Base-by-base conservation (phyloP, 495 filamentous ascomycete genomes). In the Hypoxylon crocopeplum region DNA sequence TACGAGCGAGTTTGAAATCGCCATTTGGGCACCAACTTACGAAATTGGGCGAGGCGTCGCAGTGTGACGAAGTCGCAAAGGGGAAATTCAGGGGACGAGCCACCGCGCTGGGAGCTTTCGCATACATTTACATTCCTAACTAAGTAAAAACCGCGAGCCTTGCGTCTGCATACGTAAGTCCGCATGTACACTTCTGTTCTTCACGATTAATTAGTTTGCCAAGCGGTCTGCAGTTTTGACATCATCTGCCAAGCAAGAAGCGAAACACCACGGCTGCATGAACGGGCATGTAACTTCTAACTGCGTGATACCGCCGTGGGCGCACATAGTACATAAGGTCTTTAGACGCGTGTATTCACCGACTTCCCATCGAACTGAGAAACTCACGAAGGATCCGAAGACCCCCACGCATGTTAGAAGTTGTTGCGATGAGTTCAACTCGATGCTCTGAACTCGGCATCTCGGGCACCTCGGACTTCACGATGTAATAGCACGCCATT, bases 11-110 rank as follows among this genome's bases (percentile, higher is more conserved):
- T 48, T 4, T 32, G 21, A 15, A 52, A 56, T 56, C 45, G 51
- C 41, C 32, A 42, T 61, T 55, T 61, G 46, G 50, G 61, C 61
- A 55, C 24, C 55, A 59, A 59, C 45, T 50, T 50, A 46, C 50
- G 55, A 46, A 64, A 59, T 64, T 50, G 55, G 61, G 55, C 50
- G 19, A 60, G 45, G 21, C 48, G 51, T 56, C 44, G 22, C 40
- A 47, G 22, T 53, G 47, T 48, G 34, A 48, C 32, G 52, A 7
- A 22, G 32, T 13, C 37, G 2, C 33, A 39, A 45, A 40, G 24
- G 25, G 41, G 47, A 51, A 45, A 34, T 38, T 47, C 22, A 30
- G 50, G 45, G 50, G 40, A 60, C 50, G 61, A 59, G 38, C 56
- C 61, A 39, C 27, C 34, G 25, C 38, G 24, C 20, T 19, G 45